A percentile compares a stretch with the other conserved stretches of the same genome.
These are phyloP conservation scores for Salvia rosmarinus DNA, from an alignment of 257 asterid genomes.

Conservation along the genomic window DNA sequence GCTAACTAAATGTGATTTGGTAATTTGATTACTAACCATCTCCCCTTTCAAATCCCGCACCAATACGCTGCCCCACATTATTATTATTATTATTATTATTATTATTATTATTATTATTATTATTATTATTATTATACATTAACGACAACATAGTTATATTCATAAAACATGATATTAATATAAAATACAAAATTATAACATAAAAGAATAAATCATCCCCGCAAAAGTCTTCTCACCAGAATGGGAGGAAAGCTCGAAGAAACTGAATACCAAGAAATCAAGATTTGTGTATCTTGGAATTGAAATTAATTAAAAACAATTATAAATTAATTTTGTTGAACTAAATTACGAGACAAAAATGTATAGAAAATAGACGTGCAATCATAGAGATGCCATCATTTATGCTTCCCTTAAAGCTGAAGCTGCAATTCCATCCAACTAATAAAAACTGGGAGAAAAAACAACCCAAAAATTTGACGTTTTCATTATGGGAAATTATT, in stretches of 20 bases:
- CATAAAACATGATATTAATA: not conserved
- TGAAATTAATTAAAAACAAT: too few relatives aligned
- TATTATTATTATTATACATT: not conserved
- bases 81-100: too few relatives aligned
- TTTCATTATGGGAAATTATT: constrained; percentile 27
- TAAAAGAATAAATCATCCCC: not conserved
- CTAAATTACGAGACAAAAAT: not conserved
- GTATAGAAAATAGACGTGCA: not conserved
- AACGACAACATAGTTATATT: too few relatives aligned
- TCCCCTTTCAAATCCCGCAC: not conserved
- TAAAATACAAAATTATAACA: too few relatives aligned
- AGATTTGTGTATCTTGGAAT: constrained; percentile 9
- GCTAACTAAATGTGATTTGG: constrained; percentile 33
- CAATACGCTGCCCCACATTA: not conserved
- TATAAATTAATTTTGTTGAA: not conserved
- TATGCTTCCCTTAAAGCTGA: constrained; percentile 26
- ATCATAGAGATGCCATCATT: constrained; percentile 29
- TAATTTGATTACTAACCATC: constrained; percentile 33
- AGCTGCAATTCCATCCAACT: constrained; percentile 20
- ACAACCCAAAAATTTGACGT: constrained; percentile 5
- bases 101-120: too few relatives aligned
- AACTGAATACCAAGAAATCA: not conserved
- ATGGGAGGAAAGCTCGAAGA: not conserved
- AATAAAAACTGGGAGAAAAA: not conserved
- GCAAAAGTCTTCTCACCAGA: not conserved